phyloP scores from a whole-genome alignment of 2,329 filamentous ascomycete genomes.

The Colletotrichum destructivum region DNA sequence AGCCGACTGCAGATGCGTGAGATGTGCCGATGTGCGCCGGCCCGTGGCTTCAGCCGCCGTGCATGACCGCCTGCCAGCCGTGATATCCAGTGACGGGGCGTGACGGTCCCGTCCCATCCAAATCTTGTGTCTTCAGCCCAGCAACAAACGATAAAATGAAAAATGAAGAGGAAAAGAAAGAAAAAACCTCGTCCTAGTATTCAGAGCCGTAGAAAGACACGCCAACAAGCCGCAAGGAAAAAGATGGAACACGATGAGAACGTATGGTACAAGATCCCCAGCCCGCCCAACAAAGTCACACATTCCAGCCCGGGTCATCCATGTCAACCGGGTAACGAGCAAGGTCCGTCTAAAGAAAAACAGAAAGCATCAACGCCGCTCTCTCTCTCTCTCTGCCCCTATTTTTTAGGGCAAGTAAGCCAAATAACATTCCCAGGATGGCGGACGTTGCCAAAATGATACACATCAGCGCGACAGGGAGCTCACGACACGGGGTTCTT shows the following conservation, averaged over 20 bases:
- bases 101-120: too few relatives aligned
- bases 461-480: neutral
- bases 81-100: too few relatives aligned
- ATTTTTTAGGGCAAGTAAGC: neutral
- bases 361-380: too few relatives aligned
- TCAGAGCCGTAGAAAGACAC: neutral
- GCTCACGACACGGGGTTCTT: conserved; percentile 6
- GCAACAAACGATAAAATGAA: too few relatives aligned
- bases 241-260: neutral
- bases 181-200: neutral
- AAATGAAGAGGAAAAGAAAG: too few relatives aligned
- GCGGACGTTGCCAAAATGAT: neutral
- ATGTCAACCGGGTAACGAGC: too few relatives aligned
- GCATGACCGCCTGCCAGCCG: too few relatives aligned
- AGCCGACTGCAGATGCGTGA: too few relatives aligned
- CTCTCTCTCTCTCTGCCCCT: neutral
- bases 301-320: neutral
- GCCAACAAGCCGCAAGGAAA: neutral
- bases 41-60: too few relatives aligned
- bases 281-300: neutral
- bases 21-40: too few relatives aligned
- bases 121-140: neutral
- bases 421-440: neutral
- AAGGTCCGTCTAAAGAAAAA: too few relatives aligned
- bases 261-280: neutral